Conservation (phyloP, 164 flowering plant genomes). For the Tetrastigma voinierianum region DNA sequence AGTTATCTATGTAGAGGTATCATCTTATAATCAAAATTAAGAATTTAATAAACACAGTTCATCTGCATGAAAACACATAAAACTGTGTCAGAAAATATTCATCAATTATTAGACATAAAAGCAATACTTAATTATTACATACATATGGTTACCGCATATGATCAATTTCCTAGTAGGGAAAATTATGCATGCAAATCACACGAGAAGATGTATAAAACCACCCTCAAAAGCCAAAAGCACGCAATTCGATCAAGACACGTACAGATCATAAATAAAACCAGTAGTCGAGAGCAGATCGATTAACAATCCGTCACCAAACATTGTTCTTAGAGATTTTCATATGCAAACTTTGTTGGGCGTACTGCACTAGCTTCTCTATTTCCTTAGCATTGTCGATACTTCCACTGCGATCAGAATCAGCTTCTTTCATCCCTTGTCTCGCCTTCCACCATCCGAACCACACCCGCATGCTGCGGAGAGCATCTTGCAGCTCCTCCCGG, state of each 20-base stretch:
- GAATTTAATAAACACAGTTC: too few relatives aligned
- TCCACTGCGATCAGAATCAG: slow-evolving; percentile 21
- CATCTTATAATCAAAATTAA: too few relatives aligned
- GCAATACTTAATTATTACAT: not conserved
- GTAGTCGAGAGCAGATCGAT: too few relatives aligned
- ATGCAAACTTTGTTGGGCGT: slow-evolving; percentile 23
- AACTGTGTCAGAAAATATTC: not conserved
- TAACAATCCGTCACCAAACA: slow-evolving; percentile 7
- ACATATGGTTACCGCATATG: too few relatives aligned
- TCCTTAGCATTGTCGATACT: slow-evolving; percentile 17
- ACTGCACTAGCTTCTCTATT: slow-evolving; percentile 23
- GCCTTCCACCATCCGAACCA: slow-evolving; percentile 39
- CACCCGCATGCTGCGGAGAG: slow-evolving; percentile 19
- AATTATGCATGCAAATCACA: not conserved
- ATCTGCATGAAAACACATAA: too few relatives aligned
- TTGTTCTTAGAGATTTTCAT: slow-evolving; percentile 21
- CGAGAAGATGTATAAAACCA: not conserved
- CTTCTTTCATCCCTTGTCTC: slow-evolving; percentile 28
- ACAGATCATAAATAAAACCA: not conserved
- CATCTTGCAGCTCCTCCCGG: slow-evolving; percentile 30
- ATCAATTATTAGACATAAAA: not conserved
- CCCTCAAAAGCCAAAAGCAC: too few relatives aligned
- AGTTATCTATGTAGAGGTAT: too few relatives aligned
- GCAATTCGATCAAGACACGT: too few relatives aligned
- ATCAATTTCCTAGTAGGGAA: too few relatives aligned